Conservation (phyloP, 257 asterid species). For the Solanum acaule region DNA sequence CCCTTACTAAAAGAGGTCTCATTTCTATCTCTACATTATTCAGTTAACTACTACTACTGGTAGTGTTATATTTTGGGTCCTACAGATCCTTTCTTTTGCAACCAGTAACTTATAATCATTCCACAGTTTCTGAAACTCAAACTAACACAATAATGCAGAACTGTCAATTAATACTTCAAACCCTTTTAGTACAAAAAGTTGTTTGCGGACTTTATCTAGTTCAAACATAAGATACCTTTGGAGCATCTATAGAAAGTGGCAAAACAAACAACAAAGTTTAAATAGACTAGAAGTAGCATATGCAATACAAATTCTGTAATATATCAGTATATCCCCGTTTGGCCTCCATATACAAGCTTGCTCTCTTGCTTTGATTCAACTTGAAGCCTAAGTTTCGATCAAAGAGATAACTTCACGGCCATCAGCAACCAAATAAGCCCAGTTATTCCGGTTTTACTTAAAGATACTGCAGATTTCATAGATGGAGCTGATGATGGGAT, state of each 20-base stretch:
- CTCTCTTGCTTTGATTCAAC: background rate
- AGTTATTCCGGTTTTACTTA: background rate
- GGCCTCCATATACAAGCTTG: background rate
- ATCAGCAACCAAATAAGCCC: background rate
- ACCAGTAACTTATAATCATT: background rate
- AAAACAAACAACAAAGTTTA: background rate
- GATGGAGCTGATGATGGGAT: background rate
- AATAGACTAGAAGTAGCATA: background rate
- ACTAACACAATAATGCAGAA: background rate
- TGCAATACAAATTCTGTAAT: background rate
- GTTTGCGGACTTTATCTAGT: background rate
- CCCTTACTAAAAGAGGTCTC: background rate
- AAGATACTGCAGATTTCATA: background rate
- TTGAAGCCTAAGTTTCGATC: background rate
- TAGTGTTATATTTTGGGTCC: background rate
- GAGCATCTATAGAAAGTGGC: background rate
- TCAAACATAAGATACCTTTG: background rate
- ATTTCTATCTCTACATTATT: background rate
- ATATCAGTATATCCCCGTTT: background rate
- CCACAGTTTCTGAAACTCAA: background rate
- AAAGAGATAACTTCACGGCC: background rate
- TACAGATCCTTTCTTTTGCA: background rate
- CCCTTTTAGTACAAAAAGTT: background rate
- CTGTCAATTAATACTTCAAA: background rate
- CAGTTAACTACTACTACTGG: background rate